A percentile compares a stretch with the other conserved stretches of the same genome.
Evolutionary conservation across 2,329 filamentous ascomycete species (phyloP).

Genomic region (Pseudogymnoascus sp.): DNA sequence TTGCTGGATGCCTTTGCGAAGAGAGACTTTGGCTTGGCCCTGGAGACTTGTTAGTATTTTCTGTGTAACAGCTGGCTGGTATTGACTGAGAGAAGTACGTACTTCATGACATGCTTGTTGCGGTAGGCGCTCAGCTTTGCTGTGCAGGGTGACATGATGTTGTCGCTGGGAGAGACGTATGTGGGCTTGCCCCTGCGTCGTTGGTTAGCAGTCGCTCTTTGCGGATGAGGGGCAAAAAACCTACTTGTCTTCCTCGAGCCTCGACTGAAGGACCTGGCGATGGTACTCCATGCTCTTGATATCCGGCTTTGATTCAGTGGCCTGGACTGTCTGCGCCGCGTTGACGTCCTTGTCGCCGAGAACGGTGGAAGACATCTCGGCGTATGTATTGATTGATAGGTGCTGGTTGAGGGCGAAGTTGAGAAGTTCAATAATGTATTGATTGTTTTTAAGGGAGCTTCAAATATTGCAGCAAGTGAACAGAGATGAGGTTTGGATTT

Average conservation of each 20-base stretch:
- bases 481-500: constrained; percentile 5
- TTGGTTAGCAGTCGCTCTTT: constrained; percentile 16
- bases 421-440: background rate
- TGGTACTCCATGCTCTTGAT: constrained; percentile 69
- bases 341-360: constrained; percentile 62
- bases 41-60: constrained; percentile 28
- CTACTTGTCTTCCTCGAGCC: constrained; percentile 60
- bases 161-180: constrained; percentile 79
- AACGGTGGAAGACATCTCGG: constrained; percentile 48
- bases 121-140: constrained; percentile 75
- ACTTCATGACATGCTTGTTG: constrained; percentile 74
- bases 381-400: constrained; percentile 2
- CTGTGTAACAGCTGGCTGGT: background rate
- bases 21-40: constrained; percentile 59
- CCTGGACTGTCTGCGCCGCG: constrained; percentile 24
- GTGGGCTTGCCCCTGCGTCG: constrained; percentile 23
- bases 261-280: constrained; percentile 64
- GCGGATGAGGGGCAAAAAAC: constrained; percentile 27
- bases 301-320: constrained; percentile 32
- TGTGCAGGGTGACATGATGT: constrained; percentile 79
- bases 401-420: background rate
- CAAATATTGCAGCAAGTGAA: background rate
- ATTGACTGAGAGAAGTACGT: constrained; percentile 29
- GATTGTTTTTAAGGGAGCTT: background rate
- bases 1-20: constrained; percentile 59